Evolutionary conservation across 148 eudicot species (phyloP).

Genomic region (Rhododendron vialii): DNA sequence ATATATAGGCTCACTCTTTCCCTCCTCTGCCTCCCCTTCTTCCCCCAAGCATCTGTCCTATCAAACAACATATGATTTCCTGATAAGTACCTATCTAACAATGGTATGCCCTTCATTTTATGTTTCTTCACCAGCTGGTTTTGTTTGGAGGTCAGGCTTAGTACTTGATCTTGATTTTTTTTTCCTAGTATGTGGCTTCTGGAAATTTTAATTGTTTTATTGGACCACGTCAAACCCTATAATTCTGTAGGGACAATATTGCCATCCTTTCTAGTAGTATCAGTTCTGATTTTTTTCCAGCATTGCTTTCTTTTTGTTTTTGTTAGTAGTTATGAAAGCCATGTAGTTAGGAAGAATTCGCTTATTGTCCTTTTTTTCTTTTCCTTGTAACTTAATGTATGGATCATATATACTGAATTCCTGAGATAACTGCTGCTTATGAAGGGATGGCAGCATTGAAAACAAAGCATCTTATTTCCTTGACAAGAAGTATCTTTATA

Average conservation of each 20-base stretch:
- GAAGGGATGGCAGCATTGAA: background rate
- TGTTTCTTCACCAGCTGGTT: background rate
- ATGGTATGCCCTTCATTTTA: background rate
- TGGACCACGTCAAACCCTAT: no score
- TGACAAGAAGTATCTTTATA: background rate
- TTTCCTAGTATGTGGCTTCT: no score
- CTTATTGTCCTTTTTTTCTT: no score
- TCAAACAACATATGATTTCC: background rate
- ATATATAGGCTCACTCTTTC: background rate
- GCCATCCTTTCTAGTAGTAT: no score
- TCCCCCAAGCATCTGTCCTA: background rate
- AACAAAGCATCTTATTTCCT: background rate
- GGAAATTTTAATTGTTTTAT: no score
- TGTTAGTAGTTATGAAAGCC: no score
- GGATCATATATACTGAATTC: no score
- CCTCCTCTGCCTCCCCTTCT: background rate
- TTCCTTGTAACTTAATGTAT: no score
- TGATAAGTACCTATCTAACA: background rate
- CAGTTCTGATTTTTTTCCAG: no score
- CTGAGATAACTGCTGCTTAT: background rate
- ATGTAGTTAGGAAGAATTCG: no score
- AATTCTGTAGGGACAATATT: no score
- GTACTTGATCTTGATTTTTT: background rate
- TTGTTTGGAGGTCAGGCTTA: background rate
- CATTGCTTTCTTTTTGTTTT: no score